Conservation (phyloP, 495 filamentous ascomycete species). For the Xylaria flabelliformis region DNA sequence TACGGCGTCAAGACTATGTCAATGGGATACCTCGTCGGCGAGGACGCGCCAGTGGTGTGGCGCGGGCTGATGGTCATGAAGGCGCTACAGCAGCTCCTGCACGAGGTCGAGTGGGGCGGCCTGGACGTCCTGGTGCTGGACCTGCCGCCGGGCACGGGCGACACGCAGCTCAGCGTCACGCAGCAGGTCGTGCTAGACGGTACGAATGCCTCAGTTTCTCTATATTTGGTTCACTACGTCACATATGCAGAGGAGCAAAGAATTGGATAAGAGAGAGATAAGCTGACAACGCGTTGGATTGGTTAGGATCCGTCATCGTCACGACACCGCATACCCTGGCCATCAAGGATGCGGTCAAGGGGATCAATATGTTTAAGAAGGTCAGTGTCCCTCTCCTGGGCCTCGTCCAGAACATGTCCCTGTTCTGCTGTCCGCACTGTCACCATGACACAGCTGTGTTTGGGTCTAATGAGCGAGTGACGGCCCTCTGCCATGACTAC, state of each 20-base stretch:
- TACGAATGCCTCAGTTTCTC: constrained; percentile 29
- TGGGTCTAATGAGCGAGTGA: constrained; percentile 59
- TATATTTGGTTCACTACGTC: neutral
- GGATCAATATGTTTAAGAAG: constrained; percentile 89
- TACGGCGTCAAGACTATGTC: constrained; percentile 98
- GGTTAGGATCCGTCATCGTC: constrained; percentile 78
- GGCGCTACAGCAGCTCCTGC: constrained; percentile 91
- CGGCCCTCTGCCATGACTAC: constrained; percentile 56
- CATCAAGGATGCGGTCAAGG: constrained; percentile 85
- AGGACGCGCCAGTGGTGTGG: constrained; percentile 88
- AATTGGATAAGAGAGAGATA: neutral
- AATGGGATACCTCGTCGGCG: constrained; percentile 90
- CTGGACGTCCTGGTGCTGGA: constrained; percentile 88
- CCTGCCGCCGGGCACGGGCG: constrained; percentile 91
- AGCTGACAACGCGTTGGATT: neutral
- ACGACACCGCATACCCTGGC: constrained; percentile 93
- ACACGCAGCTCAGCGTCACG: constrained; percentile 90
- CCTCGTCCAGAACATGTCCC: constrained; percentile 96
- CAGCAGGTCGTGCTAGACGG: constrained; percentile 89
- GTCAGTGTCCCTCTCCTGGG: constrained; percentile 78
- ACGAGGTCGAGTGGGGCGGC: constrained; percentile 89
- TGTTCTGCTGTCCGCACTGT: constrained; percentile 84
- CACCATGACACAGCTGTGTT: constrained; percentile 79
- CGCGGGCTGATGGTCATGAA: constrained; percentile 98
- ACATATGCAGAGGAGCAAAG: neutral